These are phyloP conservation scores for Syzygium jambos DNA, from an alignment of 345 rosid species.

Conservation along the genomic window DNA sequence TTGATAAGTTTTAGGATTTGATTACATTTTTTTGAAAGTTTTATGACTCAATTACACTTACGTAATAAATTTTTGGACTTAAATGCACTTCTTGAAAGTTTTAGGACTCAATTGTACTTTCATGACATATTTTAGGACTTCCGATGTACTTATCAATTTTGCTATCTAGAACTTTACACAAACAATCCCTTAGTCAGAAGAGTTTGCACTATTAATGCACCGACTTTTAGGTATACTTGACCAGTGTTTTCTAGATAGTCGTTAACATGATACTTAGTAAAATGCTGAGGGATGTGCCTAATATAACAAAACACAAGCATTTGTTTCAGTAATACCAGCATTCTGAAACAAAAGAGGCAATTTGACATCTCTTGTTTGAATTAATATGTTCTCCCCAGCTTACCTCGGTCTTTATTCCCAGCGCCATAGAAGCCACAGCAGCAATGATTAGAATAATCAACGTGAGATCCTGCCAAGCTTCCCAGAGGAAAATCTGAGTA, in stretches of 20 bases:
- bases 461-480: conserved; percentile 84
- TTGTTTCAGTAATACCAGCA: not conserved
- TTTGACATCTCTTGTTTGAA: not conserved
- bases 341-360: not conserved
- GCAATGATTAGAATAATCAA: conserved; percentile 84
- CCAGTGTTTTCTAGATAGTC: not conserved
- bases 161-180: not conserved
- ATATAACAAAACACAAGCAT: not conserved
- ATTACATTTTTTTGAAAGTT: no score
- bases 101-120: no score
- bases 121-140: no score
- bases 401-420: conserved; percentile 98
- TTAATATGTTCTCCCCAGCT: conserved; percentile 1
- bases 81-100: no score
- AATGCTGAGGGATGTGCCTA: not conserved
- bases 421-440: conserved; percentile 75
- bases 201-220: not conserved
- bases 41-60: no score
- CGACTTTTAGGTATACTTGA: not conserved
- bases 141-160: not conserved
- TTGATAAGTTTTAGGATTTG: no score
- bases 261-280: not conserved
- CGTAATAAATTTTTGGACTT: no score
- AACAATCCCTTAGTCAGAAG: not conserved
- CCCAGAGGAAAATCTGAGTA: conserved; percentile 73